Evolutionary conservation across 768 basidiomycete genomes (phyloP).

Genomic region (Macrolepiota albuminosa): DNA sequence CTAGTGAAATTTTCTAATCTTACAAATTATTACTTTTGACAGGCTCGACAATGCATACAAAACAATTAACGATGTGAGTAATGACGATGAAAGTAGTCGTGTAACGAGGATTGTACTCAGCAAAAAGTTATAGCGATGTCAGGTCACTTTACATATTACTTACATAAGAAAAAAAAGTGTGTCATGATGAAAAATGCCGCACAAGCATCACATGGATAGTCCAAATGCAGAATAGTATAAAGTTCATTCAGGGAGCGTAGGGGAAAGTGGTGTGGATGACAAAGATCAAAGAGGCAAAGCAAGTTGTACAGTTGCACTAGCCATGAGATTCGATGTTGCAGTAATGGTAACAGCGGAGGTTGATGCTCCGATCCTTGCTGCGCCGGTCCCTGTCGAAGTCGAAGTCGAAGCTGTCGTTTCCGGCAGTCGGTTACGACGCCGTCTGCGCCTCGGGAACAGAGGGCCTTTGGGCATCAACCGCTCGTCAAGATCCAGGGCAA

Average conservation of each 20-base stretch:
- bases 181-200: background rate
- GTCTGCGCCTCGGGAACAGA: conserved; percentile 50
- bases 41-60: background rate
- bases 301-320: background rate
- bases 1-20: conserved; percentile 9
- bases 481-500: conserved; percentile 88
- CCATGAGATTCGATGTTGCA: background rate
- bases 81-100: background rate
- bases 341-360: background rate
- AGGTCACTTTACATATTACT: background rate
- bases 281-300: background rate
- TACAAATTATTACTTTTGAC: background rate
- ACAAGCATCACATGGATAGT: background rate
- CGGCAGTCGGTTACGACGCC: background rate
- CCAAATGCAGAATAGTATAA: background rate
- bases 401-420: background rate
- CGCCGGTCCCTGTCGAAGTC: background rate
- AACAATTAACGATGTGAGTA: background rate
- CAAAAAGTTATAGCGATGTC: background rate
- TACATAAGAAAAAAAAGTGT: background rate
- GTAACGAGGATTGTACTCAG: background rate
- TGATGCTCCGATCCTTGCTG: background rate
- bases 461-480: conserved; percentile 90
- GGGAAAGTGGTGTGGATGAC: background rate
- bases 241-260: background rate